Evolutionary conservation across 2,329 filamentous ascomycete species (phyloP).

Genomic region (Diaporthe ilicicola): DNA sequence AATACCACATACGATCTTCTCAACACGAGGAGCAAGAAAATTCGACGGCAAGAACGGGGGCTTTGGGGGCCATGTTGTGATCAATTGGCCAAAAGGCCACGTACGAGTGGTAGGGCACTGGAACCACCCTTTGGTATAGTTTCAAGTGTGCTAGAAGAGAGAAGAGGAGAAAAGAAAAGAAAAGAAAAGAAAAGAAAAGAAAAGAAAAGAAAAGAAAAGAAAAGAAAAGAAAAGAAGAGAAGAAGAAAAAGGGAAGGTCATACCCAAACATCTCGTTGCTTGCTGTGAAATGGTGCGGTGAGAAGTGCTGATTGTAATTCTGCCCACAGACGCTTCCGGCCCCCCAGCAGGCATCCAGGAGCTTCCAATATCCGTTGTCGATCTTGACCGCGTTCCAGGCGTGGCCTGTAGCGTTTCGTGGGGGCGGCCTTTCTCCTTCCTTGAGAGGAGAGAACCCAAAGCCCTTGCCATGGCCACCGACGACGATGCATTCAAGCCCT

Average conservation of each 20-base stretch:
- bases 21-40: neutral
- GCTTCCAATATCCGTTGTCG: constrained; percentile 88
- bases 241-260: no score
- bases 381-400: constrained; percentile 95
- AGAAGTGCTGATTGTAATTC: constrained; percentile 74
- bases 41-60: neutral
- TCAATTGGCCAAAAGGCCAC: no score
- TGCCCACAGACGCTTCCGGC: constrained; percentile 73
- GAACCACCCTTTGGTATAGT: no score
- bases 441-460: constrained; percentile 73
- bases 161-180: no score
- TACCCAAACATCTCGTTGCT: constrained; percentile 83
- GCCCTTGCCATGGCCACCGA: constrained; percentile 87
- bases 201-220: neutral
- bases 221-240: neutral
- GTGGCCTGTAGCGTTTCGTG: constrained; percentile 70
- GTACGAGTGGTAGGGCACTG: no score
- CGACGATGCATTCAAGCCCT: constrained; percentile 79
- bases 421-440: constrained; percentile 72
- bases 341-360: constrained; percentile 93
- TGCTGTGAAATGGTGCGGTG: constrained; percentile 65
- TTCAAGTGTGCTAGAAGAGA: neutral
- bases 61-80: neutral
- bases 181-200: no score
- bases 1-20: neutral